Base-by-base conservation (phyloP, 1,284 basidiomycete species). In the Melampsora allii-populina region DNA sequence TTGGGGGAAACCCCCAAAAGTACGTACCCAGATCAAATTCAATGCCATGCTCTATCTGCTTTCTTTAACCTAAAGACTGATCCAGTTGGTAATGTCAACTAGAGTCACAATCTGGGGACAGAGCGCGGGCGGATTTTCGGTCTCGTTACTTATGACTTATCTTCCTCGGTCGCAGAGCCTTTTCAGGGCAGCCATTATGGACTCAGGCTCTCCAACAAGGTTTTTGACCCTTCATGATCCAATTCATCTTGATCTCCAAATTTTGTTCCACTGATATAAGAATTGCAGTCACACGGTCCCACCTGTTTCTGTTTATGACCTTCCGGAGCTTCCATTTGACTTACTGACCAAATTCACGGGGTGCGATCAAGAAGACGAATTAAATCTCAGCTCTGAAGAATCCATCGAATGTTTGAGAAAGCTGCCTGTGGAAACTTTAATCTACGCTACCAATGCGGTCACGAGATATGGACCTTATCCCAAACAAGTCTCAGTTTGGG, bases 1-100 rank as follows among this genome's bases (percentile, higher is more conserved):
- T 90, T 77, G 88, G 88, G 2, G 89, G 89, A 0, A 87, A 89
- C 79, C 84, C 85, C 19, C 76, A 79, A 50, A 87, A 87, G 81
- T 72, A 7, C 17, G 63, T 59, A 6, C 17, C 67, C 78, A 7
- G n/a, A n/a, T n/a, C 50, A 53, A 21, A 21, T 53, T 10, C 50
- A 53, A 53, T 27, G 7, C 6, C 17, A 53, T 21, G 50, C 4
- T 53, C 50, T 17, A 53, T 42, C 9, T 5, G 19, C 27, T 12
- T 9, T 19, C 50, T 5, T 21, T 21, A 27, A 17, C 14, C 5
- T 12, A 53, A 53, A 12, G 9, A 31, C 19, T 45, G 7, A 50
- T 56, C 31, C 19, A 21, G 21, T 24, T 17, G n/a, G 24, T 31
- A 9, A 12, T 27, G 3, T 42, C 10, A 42, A 19, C 24, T 14